phyloP scores from a whole-genome alignment of 371 early-diverging fungal species.

The Umbelopsis sp. region DNA sequence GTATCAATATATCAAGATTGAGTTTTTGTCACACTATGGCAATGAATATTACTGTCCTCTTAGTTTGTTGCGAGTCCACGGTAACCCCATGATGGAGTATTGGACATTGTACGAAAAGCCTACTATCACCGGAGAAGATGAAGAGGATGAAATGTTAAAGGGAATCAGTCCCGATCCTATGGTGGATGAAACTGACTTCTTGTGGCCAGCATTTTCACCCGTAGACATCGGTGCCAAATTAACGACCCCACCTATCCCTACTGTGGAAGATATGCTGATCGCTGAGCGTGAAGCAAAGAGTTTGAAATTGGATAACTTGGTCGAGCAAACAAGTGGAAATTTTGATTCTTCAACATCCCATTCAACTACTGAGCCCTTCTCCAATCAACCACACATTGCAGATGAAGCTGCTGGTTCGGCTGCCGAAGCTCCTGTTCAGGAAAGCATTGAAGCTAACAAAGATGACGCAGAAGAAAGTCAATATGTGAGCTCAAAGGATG shows the following conservation, averaged over 20 bases:
- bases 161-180: conserved; percentile 15
- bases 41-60: conserved; percentile 94
- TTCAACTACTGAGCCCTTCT: background rate
- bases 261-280: conserved; percentile 22
- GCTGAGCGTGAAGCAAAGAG: conserved; percentile 24
- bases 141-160: conserved; percentile 27
- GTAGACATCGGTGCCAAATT: background rate
- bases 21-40: conserved; percentile 90
- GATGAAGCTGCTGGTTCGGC: no score
- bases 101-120: conserved; percentile 69
- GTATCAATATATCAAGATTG: conserved; percentile 87
- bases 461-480: no score
- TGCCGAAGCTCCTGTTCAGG: no score
- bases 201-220: conserved; percentile 36
- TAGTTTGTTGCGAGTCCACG: conserved; percentile 85
- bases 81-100: conserved; percentile 91
- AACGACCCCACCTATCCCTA: background rate
- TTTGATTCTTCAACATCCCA: background rate
- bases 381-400: background rate
- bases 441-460: no score
- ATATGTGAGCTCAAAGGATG: no score
- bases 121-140: conserved; percentile 33
- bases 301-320: conserved; percentile 23
- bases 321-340: background rate
- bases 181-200: conserved; percentile 28